Conservation (phyloP, 1,139 yeast genomes). For the Yarrowia galli region DNA sequence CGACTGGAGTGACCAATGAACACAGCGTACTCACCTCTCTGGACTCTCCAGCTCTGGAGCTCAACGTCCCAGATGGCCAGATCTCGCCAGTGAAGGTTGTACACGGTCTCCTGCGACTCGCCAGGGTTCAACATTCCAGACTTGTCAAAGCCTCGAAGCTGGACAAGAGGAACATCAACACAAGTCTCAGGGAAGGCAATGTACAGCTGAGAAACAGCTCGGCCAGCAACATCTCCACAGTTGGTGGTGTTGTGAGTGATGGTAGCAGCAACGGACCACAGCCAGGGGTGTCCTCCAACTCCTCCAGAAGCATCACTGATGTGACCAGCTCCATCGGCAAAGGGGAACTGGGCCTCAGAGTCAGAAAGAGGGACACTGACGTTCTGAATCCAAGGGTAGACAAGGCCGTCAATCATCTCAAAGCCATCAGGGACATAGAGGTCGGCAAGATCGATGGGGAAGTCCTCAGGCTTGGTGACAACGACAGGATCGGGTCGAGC, state of each 20-base stretch:
- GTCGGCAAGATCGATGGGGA: neutral
- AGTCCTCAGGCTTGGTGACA: conserved; percentile 48
- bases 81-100: conserved; percentile 62
- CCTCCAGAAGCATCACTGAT: conserved; percentile 23
- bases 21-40: conserved; percentile 59
- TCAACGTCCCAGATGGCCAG: conserved; percentile 65
- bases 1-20: conserved; percentile 8
- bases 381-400: conserved; percentile 12
- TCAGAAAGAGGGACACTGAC: neutral
- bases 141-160: conserved; percentile 68
- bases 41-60: conserved; percentile 67
- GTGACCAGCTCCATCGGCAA: conserved; percentile 47
- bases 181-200: conserved; percentile 51
- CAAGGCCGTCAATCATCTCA: neutral
- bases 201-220: conserved; percentile 65
- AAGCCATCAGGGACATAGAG: neutral
- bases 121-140: conserved; percentile 57
- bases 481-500: conserved; percentile 56
- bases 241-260: conserved; percentile 60
- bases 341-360: neutral
- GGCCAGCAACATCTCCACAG: conserved; percentile 60
- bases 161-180: conserved; percentile 62
- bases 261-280: conserved; percentile 57
- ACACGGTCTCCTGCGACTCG: conserved; percentile 53
- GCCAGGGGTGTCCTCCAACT: conserved; percentile 59